Base-by-base conservation (phyloP, 129 eudicot genomes). In the Rutidosis leptorrhynchoides region DNA sequence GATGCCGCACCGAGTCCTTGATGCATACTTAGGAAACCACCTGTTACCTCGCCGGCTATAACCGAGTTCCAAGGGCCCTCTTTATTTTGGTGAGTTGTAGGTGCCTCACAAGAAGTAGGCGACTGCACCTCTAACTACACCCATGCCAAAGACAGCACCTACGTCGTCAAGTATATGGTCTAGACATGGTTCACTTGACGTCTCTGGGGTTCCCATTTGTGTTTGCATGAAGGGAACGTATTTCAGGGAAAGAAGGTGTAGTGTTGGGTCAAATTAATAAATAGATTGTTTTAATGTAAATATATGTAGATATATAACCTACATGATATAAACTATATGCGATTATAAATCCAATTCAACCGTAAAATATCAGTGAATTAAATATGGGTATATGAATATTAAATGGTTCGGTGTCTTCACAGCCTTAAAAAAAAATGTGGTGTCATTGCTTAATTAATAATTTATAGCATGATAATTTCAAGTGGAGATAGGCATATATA, bases 11-110 rank as follows among this genome's bases (percentile, higher is more conserved):
- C 88, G 0, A 90, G 57, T 8, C 97, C 97, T 75, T 84, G 92
- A 29, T 95, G 85, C 97, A 90, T 90, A 32, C 71, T 80, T 10
- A 90, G 89, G 58, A 90, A 90, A 21, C 97, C 97, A 1, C 97
- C 97, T 5, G 97, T 90, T 29, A 95, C 97, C 24, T 95, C 97
- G 48, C 97, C 97, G 3, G 97, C 97, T 33, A 90, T 82, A 53
- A 90, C 87, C 1, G 97, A 90, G 79, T 90, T 90, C 97, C 97
- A 90, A 0, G 97, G 97, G 60, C 87, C 97, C 67, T 90, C 97
- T 73, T 90, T 90, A 79, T 84, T 80, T 80, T 0, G 95, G 95
- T 6, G 95, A 87, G 75, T 87, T 77, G 53, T 87, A 84, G 49
- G 76, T 78, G 15, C 95, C 95, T 68, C 80, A 84, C 65, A 90